phyloP scores from a whole-genome alignment of 1,139 yeast genomes.

The Diutina ranongensis region DNA sequence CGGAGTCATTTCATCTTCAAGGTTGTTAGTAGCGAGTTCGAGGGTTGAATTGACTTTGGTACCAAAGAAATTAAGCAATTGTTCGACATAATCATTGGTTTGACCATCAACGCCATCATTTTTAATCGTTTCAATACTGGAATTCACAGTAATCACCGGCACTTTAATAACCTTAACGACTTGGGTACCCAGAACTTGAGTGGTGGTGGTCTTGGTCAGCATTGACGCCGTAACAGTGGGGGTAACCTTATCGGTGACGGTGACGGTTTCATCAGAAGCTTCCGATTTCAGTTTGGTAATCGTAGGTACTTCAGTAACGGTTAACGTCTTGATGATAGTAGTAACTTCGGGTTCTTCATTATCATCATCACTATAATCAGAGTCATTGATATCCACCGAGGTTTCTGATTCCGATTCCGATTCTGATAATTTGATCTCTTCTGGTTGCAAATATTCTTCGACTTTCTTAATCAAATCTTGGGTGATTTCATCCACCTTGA shows the following conservation, averaged over 20 bases:
- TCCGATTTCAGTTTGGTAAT: neutral
- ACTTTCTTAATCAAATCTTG: neutral
- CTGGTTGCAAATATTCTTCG: too few relatives aligned
- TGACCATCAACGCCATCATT: neutral
- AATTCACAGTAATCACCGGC: too few relatives aligned
- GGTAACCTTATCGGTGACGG: too few relatives aligned
- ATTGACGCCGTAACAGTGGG: neutral
- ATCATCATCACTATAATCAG: neutral
- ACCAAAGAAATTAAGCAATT: conserved; percentile 23
- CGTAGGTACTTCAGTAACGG: neutral
- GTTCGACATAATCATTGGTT: conserved; percentile 7
- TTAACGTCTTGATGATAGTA: neutral
- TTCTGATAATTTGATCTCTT: too few relatives aligned
- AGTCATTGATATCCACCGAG: too few relatives aligned
- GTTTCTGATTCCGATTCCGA: too few relatives aligned
- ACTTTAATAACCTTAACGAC: neutral
- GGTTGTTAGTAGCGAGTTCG: conserved; percentile 29
- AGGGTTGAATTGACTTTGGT: conserved; percentile 28
- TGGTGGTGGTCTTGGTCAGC: neutral
- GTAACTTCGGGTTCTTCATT: neutral
- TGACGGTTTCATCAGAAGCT: too few relatives aligned
- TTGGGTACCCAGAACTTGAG: neutral
- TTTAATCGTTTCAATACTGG: too few relatives aligned
- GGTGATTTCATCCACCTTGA: neutral
- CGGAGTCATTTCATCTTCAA: conserved; percentile 28